These are phyloP conservation scores for Acidomyces sp. DNA, from an alignment of 495 filamentous ascomycete species.

Conservation along the genomic window DNA sequence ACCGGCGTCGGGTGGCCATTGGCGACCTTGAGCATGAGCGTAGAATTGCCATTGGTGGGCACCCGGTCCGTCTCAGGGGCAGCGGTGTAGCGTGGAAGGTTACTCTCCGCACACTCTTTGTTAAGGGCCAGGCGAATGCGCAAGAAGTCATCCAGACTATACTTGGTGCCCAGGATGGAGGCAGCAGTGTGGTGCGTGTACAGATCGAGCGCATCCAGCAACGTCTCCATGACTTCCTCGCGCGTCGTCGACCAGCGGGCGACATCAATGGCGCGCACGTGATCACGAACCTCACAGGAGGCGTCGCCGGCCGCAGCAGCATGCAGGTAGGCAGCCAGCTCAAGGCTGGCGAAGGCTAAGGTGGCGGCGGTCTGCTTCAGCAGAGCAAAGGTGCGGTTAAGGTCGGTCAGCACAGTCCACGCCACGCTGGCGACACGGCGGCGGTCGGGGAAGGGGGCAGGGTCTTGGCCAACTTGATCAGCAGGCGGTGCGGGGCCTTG, in stretches of 20 bases:
- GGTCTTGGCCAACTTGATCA: constrained; percentile 57
- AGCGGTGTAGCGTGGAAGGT: constrained; percentile 41
- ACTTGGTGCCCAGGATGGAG: constrained; percentile 58
- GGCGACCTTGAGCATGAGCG: constrained; percentile 13
- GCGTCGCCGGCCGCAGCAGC: constrained; percentile 31
- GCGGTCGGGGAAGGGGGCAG: constrained; percentile 26
- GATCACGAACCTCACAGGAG: constrained; percentile 29
- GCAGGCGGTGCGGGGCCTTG: constrained; percentile 68
- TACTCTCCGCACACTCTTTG: constrained; percentile 48
- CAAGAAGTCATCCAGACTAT: constrained; percentile 63
- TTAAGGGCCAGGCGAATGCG: constrained; percentile 76
- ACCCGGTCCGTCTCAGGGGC: constrained; percentile 3
- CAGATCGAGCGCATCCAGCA: constrained; percentile 75
- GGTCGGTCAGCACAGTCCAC: constrained; percentile 59
- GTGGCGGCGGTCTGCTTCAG: constrained; percentile 72
- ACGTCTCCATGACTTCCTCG: constrained; percentile 64
- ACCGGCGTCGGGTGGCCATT: constrained; percentile 23
- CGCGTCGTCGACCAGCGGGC: constrained; percentile 47
- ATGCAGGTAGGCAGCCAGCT: constrained; percentile 59
- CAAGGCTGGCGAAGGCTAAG: constrained; percentile 68
- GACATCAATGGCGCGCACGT: constrained; percentile 32
- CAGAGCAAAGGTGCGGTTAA: constrained; percentile 85
- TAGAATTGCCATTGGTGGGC: constrained; percentile 27
- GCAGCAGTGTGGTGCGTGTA: constrained; percentile 65
- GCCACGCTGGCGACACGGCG: constrained; percentile 34